Base-by-base conservation (phyloP, 495 filamentous ascomycete genomes). In the Penicillium waksmanii region DNA sequence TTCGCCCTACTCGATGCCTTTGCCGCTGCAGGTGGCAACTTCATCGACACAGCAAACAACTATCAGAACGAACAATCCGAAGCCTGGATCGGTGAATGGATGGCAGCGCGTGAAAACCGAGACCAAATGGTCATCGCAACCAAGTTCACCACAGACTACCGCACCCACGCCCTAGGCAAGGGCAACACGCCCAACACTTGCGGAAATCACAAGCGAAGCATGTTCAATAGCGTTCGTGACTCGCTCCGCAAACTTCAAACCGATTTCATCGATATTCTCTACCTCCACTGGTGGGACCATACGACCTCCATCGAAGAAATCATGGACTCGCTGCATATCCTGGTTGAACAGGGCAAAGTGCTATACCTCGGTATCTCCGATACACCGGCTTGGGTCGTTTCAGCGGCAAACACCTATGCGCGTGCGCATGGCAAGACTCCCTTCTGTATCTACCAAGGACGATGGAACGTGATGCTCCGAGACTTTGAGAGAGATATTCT, bases 41-140 rank as follows among this genome's bases (percentile, higher is more conserved):
- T 82, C 62, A 76, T 82, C 65, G 80, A 82, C 63, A 82, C 78
- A 6, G 57, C 78, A 51, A 84, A 82, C 66, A 83, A 80, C 67
- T 87, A 87, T 69, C 82, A 87, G 56, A 58, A 72, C 66, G 77
- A 79, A 51, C 69, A 84, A 52, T 80, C 72, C 15, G 84, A 87
- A 65, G 58, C 57, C 17, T 85, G 82, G 82, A 59, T 86, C 19
- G 84, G 84, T 19, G 84, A 87, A 58, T 87, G 84, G 84, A 81
- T 86, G 78, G 57, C 75, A 49, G 42, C 66, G 7, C 78, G 84
- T 18, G 66, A 74, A 17, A 82, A 80, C 61, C 77, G 88, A 0
- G 87, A 89, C 66, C 76, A 85, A 57, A 76, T 91, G 44, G 88
- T 94, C 35, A 76, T 94, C 46, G 89, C 90, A 0, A 93, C 90